Evolutionary conservation across 371 early-diverging fungal genomes (phyloP).

Genomic region (Mucor piriformis): DNA sequence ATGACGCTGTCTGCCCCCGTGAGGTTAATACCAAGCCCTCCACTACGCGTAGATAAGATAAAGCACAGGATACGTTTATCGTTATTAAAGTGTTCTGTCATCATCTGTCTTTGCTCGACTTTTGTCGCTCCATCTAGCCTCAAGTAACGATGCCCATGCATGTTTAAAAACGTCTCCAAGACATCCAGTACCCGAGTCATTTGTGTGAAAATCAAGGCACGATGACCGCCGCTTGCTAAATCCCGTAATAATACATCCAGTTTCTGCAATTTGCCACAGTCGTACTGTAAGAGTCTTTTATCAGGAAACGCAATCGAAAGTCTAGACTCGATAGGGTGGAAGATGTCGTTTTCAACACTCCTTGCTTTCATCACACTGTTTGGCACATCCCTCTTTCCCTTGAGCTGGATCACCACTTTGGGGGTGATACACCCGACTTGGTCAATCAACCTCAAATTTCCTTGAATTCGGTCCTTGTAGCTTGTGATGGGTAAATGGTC

Average conservation of each 20-base stretch:
- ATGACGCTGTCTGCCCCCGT: slow-evolving; percentile 96
- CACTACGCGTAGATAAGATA: slow-evolving; percentile 91
- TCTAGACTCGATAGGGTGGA: slow-evolving; percentile 61
- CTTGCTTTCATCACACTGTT: background rate
- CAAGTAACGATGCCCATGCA: slow-evolving; percentile 84
- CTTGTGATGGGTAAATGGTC: slow-evolving; percentile 35
- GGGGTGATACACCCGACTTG: slow-evolving; percentile 78
- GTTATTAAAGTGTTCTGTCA: slow-evolving; percentile 88
- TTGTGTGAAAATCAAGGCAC: slow-evolving; percentile 96
- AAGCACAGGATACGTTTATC: slow-evolving; percentile 86
- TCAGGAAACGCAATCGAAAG: slow-evolving; percentile 84
- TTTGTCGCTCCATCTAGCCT: slow-evolving; percentile 88
- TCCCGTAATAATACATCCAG: slow-evolving; percentile 78
- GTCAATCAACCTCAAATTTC: slow-evolving; percentile 50
- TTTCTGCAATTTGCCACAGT: slow-evolving; percentile 87
- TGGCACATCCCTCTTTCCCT: background rate
- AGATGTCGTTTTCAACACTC: slow-evolving; percentile 44
- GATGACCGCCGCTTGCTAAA: slow-evolving; percentile 79
- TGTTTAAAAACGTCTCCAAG: slow-evolving; percentile 92
- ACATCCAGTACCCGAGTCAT: slow-evolving; percentile 98
- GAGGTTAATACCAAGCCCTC: slow-evolving; percentile 97
- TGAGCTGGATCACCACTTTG: slow-evolving; percentile 12
- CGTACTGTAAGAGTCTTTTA: slow-evolving; percentile 82
- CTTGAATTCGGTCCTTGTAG: slow-evolving; percentile 49
- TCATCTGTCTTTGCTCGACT: slow-evolving; percentile 81